A percentile compares a stretch with the other conserved stretches of the same genome.
phyloP scores from a whole-genome alignment of 2,329 filamentous ascomycete species.

The Neonectria sp. region DNA sequence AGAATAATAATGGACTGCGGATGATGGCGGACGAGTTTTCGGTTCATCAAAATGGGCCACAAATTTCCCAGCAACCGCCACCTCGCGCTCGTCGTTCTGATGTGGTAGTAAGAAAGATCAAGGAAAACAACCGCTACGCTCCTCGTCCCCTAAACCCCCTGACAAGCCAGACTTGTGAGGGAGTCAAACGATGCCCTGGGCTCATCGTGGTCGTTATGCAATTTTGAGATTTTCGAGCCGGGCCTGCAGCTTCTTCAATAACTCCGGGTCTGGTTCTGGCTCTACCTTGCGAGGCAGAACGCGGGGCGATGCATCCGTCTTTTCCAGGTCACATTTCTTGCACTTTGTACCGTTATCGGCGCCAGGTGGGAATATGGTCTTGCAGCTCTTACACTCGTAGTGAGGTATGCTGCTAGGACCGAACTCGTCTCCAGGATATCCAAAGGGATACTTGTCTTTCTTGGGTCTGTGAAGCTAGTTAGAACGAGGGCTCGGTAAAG shows the following conservation, averaged over 20 bases:
- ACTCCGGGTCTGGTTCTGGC: constrained; percentile 72
- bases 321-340: constrained; percentile 71
- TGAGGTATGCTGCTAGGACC: constrained; percentile 66
- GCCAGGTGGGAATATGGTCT: constrained; percentile 67
- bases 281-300: constrained; percentile 73
- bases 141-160: constrained; percentile 36
- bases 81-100: constrained; percentile 33
- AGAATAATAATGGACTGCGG: constrained; percentile 36
- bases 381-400: constrained; percentile 75
- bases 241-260: constrained; percentile 70
- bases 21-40: constrained; percentile 31
- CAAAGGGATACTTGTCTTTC: constrained; percentile 77
- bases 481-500: constrained; percentile 23
- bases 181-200: constrained; percentile 6
- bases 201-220: constrained; percentile 37
- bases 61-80: constrained; percentile 27
- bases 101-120: constrained; percentile 33
- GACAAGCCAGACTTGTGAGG: neutral
- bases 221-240: constrained; percentile 65
- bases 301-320: constrained; percentile 72
- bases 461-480: constrained; percentile 65
- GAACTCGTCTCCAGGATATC: constrained; percentile 77
- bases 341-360: constrained; percentile 70
- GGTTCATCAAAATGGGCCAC: constrained; percentile 28
- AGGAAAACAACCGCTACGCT: constrained; percentile 43